phyloP scores from a whole-genome alignment of 257 asterid genomes.

The Solanum virginianum region DNA sequence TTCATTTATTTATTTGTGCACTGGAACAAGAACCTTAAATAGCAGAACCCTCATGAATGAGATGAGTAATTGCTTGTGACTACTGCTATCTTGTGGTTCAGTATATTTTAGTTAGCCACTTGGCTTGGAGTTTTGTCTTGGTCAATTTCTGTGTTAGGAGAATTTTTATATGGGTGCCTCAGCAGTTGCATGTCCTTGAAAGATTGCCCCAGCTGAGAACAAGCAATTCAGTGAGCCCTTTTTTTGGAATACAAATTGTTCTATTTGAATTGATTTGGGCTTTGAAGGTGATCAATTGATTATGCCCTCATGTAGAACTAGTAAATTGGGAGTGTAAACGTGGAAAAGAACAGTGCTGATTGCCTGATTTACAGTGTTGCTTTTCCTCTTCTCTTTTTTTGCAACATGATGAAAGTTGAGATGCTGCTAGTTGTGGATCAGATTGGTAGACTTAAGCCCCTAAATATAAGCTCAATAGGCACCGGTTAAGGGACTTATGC shows the following conservation, averaged over 20 bases:
- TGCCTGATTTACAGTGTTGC: not conserved
- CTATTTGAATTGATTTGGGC: not conserved
- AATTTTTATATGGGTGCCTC: not conserved
- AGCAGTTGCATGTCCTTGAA: not conserved
- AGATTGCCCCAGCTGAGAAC: not conserved
- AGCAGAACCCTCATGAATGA: not conserved
- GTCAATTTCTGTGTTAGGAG: not conserved
- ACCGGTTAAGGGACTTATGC: not conserved
- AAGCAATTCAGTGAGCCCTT: not conserved
- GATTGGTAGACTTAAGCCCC: not conserved
- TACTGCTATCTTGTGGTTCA: not conserved
- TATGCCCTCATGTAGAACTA: not conserved
- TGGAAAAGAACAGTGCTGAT: not conserved
- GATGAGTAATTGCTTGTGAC: not conserved
- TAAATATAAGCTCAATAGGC: not conserved
- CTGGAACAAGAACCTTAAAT: not conserved
- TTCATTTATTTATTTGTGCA: not conserved
- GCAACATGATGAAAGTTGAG: not conserved
- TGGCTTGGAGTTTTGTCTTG: not conserved
- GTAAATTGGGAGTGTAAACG: not conserved
- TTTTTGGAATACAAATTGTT: not conserved
- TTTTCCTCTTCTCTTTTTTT: not conserved
- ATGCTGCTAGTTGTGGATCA: not conserved
- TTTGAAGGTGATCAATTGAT: not conserved
- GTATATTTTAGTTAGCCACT: not conserved